These are phyloP conservation scores for Chionographis japonica DNA, from an alignment of 106 monocot genomes.

Conservation along the genomic window DNA sequence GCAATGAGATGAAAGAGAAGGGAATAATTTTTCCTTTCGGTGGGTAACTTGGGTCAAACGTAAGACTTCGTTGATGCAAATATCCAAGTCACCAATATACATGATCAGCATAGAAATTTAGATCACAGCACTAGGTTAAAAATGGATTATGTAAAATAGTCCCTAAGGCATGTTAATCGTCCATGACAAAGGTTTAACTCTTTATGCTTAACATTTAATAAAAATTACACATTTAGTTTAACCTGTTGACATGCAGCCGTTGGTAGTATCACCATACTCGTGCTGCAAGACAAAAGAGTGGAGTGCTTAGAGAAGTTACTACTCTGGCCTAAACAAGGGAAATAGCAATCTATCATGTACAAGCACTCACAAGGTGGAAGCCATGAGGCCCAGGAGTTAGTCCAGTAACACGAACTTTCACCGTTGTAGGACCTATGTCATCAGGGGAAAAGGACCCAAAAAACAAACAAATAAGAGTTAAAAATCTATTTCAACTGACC, in stretches of 20 bases:
- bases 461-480: neutral
- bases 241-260: conserved; percentile 88
- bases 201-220: too few species aligned
- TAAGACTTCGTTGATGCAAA: too few species aligned
- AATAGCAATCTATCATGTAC: neutral
- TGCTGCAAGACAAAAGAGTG: conserved; percentile 38
- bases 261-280: conserved; percentile 68
- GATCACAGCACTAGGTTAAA: too few species aligned
- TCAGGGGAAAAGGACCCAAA: neutral
- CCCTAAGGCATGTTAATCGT: too few species aligned
- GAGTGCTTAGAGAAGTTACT: neutral
- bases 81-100: too few species aligned
- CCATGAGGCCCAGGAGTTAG: conserved; percentile 69
- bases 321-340: neutral
- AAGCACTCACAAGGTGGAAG: conserved; percentile 53
- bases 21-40: too few species aligned
- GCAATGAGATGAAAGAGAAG: too few species aligned
- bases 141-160: too few species aligned
- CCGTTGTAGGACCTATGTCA: conserved; percentile 51
- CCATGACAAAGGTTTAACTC: too few species aligned
- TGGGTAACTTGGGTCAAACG: too few species aligned
- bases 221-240: neutral
- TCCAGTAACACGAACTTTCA: conserved; percentile 53
- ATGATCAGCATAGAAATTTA: too few species aligned
- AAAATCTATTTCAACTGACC: neutral